Evolutionary conservation across 202 grass and related monocot genomes (phyloP), one percentile per base, ranked within the genome.

Genomic region (Dendrocalamus latiflorus): DNA sequence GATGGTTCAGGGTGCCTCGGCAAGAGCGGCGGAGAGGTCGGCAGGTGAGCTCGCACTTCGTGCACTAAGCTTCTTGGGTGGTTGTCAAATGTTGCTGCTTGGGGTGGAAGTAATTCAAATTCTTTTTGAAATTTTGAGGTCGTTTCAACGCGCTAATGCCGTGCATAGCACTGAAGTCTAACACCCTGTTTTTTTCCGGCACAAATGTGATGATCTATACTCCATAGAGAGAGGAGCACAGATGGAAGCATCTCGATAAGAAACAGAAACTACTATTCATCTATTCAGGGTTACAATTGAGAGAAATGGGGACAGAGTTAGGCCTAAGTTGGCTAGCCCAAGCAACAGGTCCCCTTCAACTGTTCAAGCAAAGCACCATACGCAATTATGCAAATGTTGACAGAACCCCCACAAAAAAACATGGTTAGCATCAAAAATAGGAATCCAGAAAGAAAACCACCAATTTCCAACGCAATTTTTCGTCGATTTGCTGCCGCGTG

Each of bases 261-360:
- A 28, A 25, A 16, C 22, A 69, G 33, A 42, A 49, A 12, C 11
- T 44, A 10, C 15, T 17, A 4, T 45, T 17, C 68, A 53, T 86
- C 22, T 33, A 26, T 85, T 37, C 47, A 34, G 37, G 14, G 2
- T 33, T 50, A 72, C 59, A 41, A 17, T 26, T 18, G 66, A 60
- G 60, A 41, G 30, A 44, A 78, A 42, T 66, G 86, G 49, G 80
- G 30, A 65, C 75, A 41, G 74, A 24, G 50, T 88, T 88, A 78
- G 80, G 74, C 66, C 68, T 66, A 74, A 82, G 68, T 21, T 79
- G 81, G 28, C 49, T 26, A 66, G 67, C 49, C 58, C 74, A 83
- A 88, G 86, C 86, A 88, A 88, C 86, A 79, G 80, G 86, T 83
- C 86, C 80, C 74, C 86, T 83, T 65, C 80, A 88, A 57, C 66